These are phyloP conservation scores for Cyclotella atomus DNA, from an alignment of 108 stramenopile species.

Conservation along the genomic window DNA sequence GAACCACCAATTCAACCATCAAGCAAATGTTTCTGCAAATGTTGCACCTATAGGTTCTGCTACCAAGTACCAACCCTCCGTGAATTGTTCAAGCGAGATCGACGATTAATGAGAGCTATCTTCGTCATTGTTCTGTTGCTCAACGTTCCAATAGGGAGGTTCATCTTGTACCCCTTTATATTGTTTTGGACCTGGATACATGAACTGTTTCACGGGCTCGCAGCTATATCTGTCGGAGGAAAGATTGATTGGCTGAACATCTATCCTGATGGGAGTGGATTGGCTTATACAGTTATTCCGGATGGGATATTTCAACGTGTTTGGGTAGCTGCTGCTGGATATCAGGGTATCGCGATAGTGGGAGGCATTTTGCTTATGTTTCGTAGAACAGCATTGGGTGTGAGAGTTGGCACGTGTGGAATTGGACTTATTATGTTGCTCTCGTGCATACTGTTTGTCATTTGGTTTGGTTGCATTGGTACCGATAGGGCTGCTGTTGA, in stretches of 20 bases:
- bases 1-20: constrained; percentile 8
- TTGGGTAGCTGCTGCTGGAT: constrained; percentile 62
- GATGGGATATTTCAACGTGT: constrained; percentile 38
- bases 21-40: not conserved
- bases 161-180: constrained; percentile 63
- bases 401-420: constrained; percentile 55
- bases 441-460: constrained; percentile 49
- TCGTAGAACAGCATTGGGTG: constrained; percentile 55
- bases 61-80: constrained; percentile 32
- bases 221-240: constrained; percentile 30
- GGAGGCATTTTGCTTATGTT: constrained; percentile 64
- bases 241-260: constrained; percentile 42
- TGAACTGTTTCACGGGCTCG: constrained; percentile 67
- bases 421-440: constrained; percentile 58
- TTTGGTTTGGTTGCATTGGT: constrained; percentile 55
- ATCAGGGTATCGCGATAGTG: constrained; percentile 59
- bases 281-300: constrained; percentile 48
- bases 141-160: constrained; percentile 45
- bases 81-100: constrained; percentile 48
- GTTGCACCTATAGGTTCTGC: constrained; percentile 19
- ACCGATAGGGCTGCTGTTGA: constrained; percentile 25
- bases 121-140: constrained; percentile 50
- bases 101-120: constrained; percentile 49
- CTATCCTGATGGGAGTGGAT: constrained; percentile 63
- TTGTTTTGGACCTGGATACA: constrained; percentile 75